A percentile compares a stretch with the other conserved stretches of the same genome.
Conservation (phyloP, 768 basidiomycete genomes). For the Calvatia gigantea region DNA sequence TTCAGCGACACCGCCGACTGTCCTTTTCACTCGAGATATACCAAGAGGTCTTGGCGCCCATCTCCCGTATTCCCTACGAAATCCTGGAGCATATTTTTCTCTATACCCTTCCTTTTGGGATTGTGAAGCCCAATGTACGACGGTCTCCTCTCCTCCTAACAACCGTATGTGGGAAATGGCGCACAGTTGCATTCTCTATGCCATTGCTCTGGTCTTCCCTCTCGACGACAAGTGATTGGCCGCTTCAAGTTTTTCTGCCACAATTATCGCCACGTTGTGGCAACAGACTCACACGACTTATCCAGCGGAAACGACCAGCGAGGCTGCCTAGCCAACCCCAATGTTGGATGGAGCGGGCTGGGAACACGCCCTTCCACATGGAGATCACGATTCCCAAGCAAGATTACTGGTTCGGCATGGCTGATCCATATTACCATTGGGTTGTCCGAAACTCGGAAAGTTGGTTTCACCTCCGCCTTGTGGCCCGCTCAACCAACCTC, state of each 20-base stretch:
- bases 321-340: not conserved
- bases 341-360: conserved; percentile 1
- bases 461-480: conserved; percentile 7
- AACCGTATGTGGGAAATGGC: not conserved
- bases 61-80: conserved; percentile 4
- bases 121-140: conserved; percentile 3
- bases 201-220: conserved; percentile 4
- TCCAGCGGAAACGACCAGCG: not conserved
- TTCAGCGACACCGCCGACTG: not conserved
- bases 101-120: not conserved
- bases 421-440: conserved; percentile 6
- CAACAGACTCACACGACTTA: not conserved
- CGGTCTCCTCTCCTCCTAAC: conserved; percentile 5
- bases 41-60: not conserved
- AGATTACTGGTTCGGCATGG: not conserved
- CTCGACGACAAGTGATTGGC: conserved; percentile 7
- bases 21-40: conserved; percentile 4
- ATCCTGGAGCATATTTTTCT: conserved; percentile 3
- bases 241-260: not conserved
- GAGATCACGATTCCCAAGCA: conserved; percentile 7
- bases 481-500: not conserved
- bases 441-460: conserved; percentile 2
- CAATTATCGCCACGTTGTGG: not conserved
- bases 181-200: not conserved
- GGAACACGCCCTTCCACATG: not conserved